Conservation (phyloP, 306 rosid genomes). For the Potentilla sterilis region DNA sequence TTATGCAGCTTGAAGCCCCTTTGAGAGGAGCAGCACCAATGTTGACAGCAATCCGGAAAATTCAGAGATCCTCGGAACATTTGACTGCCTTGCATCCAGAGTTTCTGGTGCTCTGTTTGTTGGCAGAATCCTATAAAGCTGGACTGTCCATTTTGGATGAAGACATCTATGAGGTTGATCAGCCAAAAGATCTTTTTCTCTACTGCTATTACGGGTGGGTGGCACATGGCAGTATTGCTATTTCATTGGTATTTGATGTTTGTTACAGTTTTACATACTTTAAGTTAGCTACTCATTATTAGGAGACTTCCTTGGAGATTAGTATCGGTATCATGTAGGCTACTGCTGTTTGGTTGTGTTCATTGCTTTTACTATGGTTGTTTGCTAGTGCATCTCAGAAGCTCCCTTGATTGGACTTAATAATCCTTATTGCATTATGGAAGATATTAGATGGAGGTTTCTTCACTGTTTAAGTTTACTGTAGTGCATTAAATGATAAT, state of each 20-base stretch:
- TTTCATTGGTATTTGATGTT: slow-evolving; percentile 7
- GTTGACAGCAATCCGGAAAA: slow-evolving; percentile 66
- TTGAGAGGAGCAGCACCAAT: slow-evolving; percentile 81
- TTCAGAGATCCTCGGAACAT: slow-evolving; percentile 64
- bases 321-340: not conserved
- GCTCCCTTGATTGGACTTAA: not conserved
- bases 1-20: slow-evolving; percentile 71
- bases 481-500: not conserved
- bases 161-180: slow-evolving; percentile 76
- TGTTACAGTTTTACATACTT: not conserved
- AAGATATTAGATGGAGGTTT: not conserved
- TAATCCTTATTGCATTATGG: not conserved
- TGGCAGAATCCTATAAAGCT: slow-evolving; percentile 77
- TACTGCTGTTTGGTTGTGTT: not conserved
- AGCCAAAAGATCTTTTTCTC: slow-evolving; percentile 84
- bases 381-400: not conserved
- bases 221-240: slow-evolving; percentile 7
- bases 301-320: not conserved
- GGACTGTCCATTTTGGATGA: slow-evolving; percentile 75
- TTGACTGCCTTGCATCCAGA: slow-evolving; percentile 83
- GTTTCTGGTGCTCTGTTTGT: slow-evolving; percentile 80
- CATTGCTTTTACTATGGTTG: not conserved
- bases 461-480: not conserved
- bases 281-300: not conserved
- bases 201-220: slow-evolving; percentile 92